Conservation (phyloP, 768 basidiomycete species). For the Gelatoporia subvermispora region DNA sequence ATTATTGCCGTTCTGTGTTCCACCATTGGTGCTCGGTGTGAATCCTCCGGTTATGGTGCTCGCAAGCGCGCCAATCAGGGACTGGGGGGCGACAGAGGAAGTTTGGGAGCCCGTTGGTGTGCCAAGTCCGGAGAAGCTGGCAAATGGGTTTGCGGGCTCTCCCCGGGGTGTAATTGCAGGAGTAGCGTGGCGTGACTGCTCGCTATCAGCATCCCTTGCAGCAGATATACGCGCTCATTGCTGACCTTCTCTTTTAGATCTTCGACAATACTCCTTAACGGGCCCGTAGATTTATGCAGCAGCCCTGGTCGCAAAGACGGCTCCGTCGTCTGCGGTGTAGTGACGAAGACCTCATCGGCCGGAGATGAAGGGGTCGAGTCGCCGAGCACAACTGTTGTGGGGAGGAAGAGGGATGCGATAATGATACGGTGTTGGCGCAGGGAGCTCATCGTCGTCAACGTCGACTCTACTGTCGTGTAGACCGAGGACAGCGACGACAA, state of each 20-base stretch:
- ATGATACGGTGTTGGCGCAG: slow-evolving; percentile 70
- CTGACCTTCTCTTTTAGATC: slow-evolving; percentile 66
- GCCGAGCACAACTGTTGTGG: slow-evolving; percentile 62
- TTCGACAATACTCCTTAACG: slow-evolving; percentile 71
- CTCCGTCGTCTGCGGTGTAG: slow-evolving; percentile 14
- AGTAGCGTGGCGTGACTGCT: slow-evolving; percentile 35
- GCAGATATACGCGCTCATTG: not conserved
- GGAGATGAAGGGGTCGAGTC: slow-evolving; percentile 53
- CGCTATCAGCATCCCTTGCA: not conserved
- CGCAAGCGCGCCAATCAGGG: slow-evolving; percentile 20
- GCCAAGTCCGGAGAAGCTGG: slow-evolving; percentile 29
- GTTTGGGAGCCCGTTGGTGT: slow-evolving; percentile 6
- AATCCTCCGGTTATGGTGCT: slow-evolving; percentile 13
- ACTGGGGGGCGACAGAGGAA: slow-evolving; percentile 8
- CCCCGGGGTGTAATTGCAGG: slow-evolving; percentile 35
- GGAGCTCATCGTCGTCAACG: slow-evolving; percentile 50
- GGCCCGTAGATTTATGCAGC: slow-evolving; percentile 24
- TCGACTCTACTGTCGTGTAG: slow-evolving; percentile 1
- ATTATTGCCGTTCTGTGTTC: slow-evolving; percentile 5
- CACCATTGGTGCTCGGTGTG: slow-evolving; percentile 1
- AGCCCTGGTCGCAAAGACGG: slow-evolving; percentile 4
- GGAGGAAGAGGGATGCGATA: slow-evolving; percentile 83
- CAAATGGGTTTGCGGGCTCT: slow-evolving; percentile 57
- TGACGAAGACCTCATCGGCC: slow-evolving; percentile 18
- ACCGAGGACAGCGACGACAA: not conserved